Evolutionary conservation across 179 eudicot species (phyloP).

Genomic region (Silene coronaria): DNA sequence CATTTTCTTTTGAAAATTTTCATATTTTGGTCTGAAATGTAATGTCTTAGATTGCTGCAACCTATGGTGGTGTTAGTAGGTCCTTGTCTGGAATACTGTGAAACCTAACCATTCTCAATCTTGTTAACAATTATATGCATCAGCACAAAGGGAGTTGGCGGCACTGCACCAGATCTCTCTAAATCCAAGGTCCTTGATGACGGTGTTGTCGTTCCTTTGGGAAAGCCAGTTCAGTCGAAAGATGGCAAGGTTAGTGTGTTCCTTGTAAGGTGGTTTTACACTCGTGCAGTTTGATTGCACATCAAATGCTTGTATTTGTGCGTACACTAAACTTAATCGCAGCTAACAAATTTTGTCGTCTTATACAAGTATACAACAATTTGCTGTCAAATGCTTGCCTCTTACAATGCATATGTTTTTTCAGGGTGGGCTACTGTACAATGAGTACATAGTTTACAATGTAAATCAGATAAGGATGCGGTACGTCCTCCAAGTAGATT

Average conservation of each 20-base stretch:
- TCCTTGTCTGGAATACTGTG: background rate
- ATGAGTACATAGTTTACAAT: conserved; percentile 92
- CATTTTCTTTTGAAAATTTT: background rate
- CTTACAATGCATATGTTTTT: background rate
- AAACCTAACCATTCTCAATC: background rate
- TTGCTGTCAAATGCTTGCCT: background rate
- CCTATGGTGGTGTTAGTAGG: background rate
- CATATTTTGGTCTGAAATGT: background rate
- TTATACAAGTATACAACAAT: background rate
- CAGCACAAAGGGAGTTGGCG: conserved; percentile 97
- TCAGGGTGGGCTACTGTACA: conserved; percentile 76
- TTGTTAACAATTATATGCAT: conserved; percentile 11
- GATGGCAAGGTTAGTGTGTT: conserved; percentile 34
- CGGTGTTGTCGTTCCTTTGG: conserved; percentile 75
- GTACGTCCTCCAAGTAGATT: conserved; percentile 74
- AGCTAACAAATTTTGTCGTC: background rate
- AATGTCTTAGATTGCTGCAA: background rate
- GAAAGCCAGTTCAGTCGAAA: conserved; percentile 52
- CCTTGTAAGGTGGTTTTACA: background rate
- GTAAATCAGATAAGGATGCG: conserved; percentile 97
- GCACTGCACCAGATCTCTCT: conserved; percentile 65
- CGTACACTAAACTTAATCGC: background rate
- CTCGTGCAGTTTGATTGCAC: background rate
- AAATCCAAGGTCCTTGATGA: conserved; percentile 55
- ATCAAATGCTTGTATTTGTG: background rate